Conservation (phyloP, 352 stramenopile species). For the Phytophthora pluvialis region DNA sequence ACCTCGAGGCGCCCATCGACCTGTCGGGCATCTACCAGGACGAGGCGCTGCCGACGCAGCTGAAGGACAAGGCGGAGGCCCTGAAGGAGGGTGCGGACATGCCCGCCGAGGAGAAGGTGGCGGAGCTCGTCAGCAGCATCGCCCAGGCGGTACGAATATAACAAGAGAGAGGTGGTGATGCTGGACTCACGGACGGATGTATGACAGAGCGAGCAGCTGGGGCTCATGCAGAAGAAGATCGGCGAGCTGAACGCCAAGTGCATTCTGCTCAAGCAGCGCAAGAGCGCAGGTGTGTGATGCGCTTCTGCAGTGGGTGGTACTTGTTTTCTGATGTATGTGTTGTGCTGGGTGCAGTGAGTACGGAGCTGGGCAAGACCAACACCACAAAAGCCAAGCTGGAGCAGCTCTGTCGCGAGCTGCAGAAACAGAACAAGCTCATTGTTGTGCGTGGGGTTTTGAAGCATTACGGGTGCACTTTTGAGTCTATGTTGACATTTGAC, state of each 20-base stretch:
- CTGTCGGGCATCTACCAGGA: conserved; percentile 79
- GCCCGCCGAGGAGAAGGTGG: conserved; percentile 53
- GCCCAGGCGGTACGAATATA: conserved; percentile 47
- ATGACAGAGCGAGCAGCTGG: conserved; percentile 58
- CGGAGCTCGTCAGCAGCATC: conserved; percentile 44
- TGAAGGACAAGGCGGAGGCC: conserved; percentile 40
- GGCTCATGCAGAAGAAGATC: conserved; percentile 83
- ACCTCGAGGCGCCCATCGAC: conserved; percentile 76
- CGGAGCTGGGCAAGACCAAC: conserved; percentile 69
- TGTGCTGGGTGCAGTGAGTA: conserved; percentile 46
- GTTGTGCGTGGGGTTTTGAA: conserved; percentile 41
- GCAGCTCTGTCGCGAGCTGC: conserved; percentile 83
- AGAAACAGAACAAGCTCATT: conserved; percentile 91
- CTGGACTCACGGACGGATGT: background rate
- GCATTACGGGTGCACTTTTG: background rate
- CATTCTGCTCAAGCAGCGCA: conserved; percentile 80
- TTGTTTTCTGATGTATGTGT: background rate
- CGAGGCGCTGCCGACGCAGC: conserved; percentile 46
- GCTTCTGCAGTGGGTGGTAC: background rate
- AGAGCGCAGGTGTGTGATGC: conserved; percentile 50
- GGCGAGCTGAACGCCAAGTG: conserved; percentile 81
- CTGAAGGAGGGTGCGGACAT: conserved; percentile 51
- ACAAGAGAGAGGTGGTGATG: background rate
- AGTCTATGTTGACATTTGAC: background rate
- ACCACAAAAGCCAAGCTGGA: conserved; percentile 81